Conservation (phyloP, 768 basidiomycete species). For the Melanogaster broomeanus region DNA sequence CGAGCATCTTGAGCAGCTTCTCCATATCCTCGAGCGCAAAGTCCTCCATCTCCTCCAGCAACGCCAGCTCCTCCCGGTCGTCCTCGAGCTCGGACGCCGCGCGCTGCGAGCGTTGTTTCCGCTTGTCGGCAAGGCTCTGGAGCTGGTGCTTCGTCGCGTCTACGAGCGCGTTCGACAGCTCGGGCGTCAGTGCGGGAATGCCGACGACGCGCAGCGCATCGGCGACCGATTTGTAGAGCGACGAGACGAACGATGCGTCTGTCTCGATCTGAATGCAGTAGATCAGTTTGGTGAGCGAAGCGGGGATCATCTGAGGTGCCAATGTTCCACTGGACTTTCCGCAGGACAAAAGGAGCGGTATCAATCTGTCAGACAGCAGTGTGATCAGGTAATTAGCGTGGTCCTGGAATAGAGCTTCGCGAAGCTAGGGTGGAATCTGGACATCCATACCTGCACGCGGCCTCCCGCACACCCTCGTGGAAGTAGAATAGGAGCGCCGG, state of each 20-base stretch:
- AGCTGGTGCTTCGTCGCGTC: slow-evolving; percentile 76
- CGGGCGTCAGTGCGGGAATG: slow-evolving; percentile 51
- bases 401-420: not conserved
- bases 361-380: slow-evolving; percentile 46
- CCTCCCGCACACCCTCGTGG: slow-evolving; percentile 84
- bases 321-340: slow-evolving; percentile 68
- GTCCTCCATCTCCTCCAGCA: slow-evolving; percentile 83
- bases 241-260: slow-evolving; percentile 76
- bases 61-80: slow-evolving; percentile 67
- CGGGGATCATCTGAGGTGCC: slow-evolving; percentile 66
- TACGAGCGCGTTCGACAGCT: slow-evolving; percentile 54
- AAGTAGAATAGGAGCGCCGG: slow-evolving; percentile 76
- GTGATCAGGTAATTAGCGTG: not conserved
- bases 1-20: slow-evolving; percentile 57
- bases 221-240: slow-evolving; percentile 69
- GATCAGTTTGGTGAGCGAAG: slow-evolving; percentile 66
- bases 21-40: slow-evolving; percentile 81
- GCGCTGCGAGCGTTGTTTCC: slow-evolving; percentile 53
- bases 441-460: slow-evolving; percentile 71
- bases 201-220: slow-evolving; percentile 64
- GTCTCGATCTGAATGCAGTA: slow-evolving; percentile 64
- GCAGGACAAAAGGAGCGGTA: slow-evolving; percentile 69
- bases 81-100: slow-evolving; percentile 39
- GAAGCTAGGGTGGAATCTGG: not conserved
- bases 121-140: slow-evolving; percentile 64